Base-by-base conservation (phyloP, 768 basidiomycete genomes). In the Tylopilus balloui region DNA sequence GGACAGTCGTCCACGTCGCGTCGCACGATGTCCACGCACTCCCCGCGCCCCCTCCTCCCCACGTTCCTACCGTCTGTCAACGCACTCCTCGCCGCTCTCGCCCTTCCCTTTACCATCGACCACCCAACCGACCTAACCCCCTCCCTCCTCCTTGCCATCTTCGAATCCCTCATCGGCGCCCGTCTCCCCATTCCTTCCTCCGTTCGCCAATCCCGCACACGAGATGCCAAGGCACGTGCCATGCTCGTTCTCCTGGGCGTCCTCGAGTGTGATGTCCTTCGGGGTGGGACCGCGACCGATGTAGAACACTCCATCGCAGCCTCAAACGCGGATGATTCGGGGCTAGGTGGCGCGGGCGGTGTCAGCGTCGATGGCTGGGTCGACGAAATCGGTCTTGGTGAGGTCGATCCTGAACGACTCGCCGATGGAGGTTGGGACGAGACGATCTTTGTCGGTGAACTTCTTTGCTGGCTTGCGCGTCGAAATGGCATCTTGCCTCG, bases 161-260 rank as follows among this genome's bases (percentile, higher is more conserved):
- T n/a, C n/a, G n/a, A n/a, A n/a, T n/a, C n/a, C n/a, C n/a, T n/a
- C n/a, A n/a, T n/a, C n/a, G n/a, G n/a, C n/a, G n/a, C n/a, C n/a
- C 78, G 81, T 21, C 77, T 89, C 10, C 78, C 80, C 3, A 69
- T 80, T 15, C 36, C 59, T 17, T 27, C 57, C 6, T 40, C 62
- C 17, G 60, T 69, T 21, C 68, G 75, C 52, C 54, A 69, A 45
- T n/a, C n/a, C n/a, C n/a, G n/a, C n/a, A n/a, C n/a, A n/a, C n/a
- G n/a, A n/a, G n/a, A n/a, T n/a, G n/a, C 72, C 8, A 80, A 81
- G 55, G 64, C 86, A 1, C 77, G 84, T 39, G 78, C 78, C 27
- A 83, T 85, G 73, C 87, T 88, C 58, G 72, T 89, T 4, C 84
- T 91, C 48, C 73, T 90, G 8, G 87, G 86, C 1, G 77, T 87